phyloP scores from a whole-genome alignment of 2,329 filamentous ascomycete genomes.

The Hypoxylon sp. region DNA sequence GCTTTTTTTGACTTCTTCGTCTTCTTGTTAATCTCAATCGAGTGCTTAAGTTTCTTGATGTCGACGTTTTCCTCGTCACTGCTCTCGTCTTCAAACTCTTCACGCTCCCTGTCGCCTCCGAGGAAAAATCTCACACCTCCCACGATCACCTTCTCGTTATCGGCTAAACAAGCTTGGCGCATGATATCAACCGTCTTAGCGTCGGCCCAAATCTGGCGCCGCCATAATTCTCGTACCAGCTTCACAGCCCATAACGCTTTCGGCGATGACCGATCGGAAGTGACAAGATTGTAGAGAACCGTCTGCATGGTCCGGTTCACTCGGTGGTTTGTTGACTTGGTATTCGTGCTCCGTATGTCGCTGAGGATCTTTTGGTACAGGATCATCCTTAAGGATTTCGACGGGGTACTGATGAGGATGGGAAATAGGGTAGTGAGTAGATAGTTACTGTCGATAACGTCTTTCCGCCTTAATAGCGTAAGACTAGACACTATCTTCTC shows the following conservation, averaged over 20 bases:
- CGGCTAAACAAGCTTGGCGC: conserved; percentile 90
- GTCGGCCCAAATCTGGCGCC: conserved; percentile 95
- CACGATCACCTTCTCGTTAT: conserved; percentile 92
- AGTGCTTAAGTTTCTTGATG: conserved; percentile 85
- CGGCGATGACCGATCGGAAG: conserved; percentile 84
- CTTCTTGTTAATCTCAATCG: conserved; percentile 96
- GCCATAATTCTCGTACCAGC: conserved; percentile 95
- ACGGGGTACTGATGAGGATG: conserved; percentile 90
- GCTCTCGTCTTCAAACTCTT: conserved; percentile 91
- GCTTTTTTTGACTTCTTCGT: conserved; percentile 86
- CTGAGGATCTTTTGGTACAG: conserved; percentile 90
- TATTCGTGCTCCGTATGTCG: conserved; percentile 89
- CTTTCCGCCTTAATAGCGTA: conserved; percentile 89
- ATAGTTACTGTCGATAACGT: conserved; percentile 86
- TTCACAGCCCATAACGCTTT: conserved; percentile 97
- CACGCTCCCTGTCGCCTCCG: conserved; percentile 94
- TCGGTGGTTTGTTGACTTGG: conserved; percentile 89
- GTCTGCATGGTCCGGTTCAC: conserved; percentile 95
- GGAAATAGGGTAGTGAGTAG: conserved; percentile 95
- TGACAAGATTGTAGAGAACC: conserved; percentile 91
- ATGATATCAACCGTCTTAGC: conserved; percentile 97
- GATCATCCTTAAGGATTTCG: conserved; percentile 87
- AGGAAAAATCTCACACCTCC: conserved; percentile 95
- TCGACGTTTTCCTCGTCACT: conserved; percentile 86
- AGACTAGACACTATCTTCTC: conserved; percentile 96